phyloP scores from a whole-genome alignment of 495 filamentous ascomycete genomes.

The Penicillium diatomitis region DNA sequence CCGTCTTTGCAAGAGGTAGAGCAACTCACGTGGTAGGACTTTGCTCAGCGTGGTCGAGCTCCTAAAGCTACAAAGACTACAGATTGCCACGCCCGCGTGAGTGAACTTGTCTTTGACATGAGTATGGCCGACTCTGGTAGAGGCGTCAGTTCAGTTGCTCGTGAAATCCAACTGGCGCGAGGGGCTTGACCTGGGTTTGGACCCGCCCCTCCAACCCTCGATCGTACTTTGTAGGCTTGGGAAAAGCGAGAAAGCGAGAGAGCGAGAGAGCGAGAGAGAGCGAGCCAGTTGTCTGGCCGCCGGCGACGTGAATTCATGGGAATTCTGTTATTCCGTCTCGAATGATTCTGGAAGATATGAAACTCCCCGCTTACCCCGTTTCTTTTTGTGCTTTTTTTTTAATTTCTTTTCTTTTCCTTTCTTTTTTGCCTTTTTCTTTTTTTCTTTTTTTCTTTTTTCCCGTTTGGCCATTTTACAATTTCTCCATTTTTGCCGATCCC shows the following conservation, averaged over 20 bases:
- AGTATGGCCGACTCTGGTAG: too few species aligned
- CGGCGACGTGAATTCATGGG: conserved; percentile 5
- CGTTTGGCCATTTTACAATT: neutral
- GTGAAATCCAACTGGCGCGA: too few species aligned
- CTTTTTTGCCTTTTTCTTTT: neutral
- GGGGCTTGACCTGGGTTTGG: neutral
- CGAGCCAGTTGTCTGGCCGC: conserved; percentile 1
- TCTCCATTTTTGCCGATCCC: too few species aligned
- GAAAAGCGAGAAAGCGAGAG: too few species aligned
- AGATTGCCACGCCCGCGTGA: too few species aligned
- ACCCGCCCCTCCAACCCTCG: conserved; percentile 8
- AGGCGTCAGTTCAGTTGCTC: too few species aligned
- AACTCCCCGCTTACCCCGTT: conserved; percentile 11
- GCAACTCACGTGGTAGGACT: too few species aligned
- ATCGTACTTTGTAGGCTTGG: conserved; percentile 15
- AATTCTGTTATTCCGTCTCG: conserved; percentile 10
- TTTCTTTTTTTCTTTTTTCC: neutral
- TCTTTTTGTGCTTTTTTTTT: neutral
- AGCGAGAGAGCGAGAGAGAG: too few species aligned
- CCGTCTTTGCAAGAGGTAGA: too few species aligned
- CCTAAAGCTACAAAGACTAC: too few species aligned
- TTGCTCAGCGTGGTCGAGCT: too few species aligned
- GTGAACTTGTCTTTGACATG: too few species aligned
- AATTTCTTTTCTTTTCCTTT: conserved; percentile 7
- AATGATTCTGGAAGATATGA: conserved; percentile 15